Conservation (phyloP, 345 rosid genomes). For the Moringa oleifera region DNA sequence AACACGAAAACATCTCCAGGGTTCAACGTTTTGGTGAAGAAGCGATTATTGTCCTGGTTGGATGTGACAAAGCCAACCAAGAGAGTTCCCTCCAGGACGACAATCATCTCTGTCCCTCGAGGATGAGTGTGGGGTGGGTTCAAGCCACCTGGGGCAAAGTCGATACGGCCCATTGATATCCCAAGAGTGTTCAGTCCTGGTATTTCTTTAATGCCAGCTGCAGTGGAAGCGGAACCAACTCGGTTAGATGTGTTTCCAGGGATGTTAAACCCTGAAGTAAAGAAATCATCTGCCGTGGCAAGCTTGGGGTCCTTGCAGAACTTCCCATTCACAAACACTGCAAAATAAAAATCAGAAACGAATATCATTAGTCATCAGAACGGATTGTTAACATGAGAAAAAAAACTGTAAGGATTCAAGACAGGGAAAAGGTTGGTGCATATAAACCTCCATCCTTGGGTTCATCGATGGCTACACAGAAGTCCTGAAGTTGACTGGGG, state of each 20-base stretch:
- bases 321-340: conserved; percentile 35
- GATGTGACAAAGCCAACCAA: conserved; percentile 27
- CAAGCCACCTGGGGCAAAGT: conserved; percentile 21
- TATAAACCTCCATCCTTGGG: neutral
- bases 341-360: neutral
- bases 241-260: conserved; percentile 14
- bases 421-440: neutral
- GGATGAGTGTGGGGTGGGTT: conserved; percentile 33
- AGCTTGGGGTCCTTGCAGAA: conserved; percentile 32
- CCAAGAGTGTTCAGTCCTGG: conserved; percentile 28
- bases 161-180: conserved; percentile 21
- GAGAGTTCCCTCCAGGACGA: conserved; percentile 18
- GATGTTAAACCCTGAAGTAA: conserved; percentile 14
- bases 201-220: conserved; percentile 2
- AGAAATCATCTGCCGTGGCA: conserved; percentile 23
- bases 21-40: conserved; percentile 19
- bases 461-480: conserved; percentile 13
- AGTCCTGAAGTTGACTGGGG: conserved; percentile 18
- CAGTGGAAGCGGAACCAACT: conserved; percentile 21
- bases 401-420: no score
- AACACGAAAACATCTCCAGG: conserved; percentile 25
- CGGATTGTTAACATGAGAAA: neutral
- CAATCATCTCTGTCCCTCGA: conserved; percentile 14
- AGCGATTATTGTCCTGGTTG: conserved; percentile 17
- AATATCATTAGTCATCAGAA: no score